Evolutionary conservation across 2,329 filamentous ascomycete species (phyloP).

Genomic region (Pseudogymnoascus destructans): DNA sequence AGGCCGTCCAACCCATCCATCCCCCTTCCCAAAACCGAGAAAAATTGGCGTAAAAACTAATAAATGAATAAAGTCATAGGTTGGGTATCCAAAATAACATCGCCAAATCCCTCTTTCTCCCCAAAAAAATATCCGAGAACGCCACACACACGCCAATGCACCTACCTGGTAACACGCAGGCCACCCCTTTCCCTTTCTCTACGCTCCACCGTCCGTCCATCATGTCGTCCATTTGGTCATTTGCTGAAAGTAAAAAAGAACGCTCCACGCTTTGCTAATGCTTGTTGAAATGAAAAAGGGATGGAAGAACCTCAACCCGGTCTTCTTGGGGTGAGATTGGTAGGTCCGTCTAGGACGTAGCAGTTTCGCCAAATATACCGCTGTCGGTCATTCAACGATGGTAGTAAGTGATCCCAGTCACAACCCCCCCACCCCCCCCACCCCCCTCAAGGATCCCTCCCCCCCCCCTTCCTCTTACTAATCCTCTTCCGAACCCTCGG

Average conservation of each 20-base stretch:
- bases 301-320: background rate
- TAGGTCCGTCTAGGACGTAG: background rate
- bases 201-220: background rate
- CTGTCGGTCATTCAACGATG: background rate
- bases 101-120: background rate
- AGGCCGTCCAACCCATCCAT: background rate
- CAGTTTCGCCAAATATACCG: background rate
- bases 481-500: background rate
- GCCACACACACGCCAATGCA: background rate
- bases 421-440: background rate
- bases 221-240: background rate
- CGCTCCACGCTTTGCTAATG: background rate
- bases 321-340: background rate
- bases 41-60: background rate
- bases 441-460: background rate
- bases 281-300: background rate
- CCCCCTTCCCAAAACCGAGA: background rate
- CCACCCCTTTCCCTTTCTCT: background rate
- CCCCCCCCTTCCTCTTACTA: background rate
- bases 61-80: background rate
- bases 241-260: background rate
- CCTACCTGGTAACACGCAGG: background rate
- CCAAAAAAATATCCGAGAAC: background rate
- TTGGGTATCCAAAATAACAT: background rate
- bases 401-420: background rate